Percentiles rank a stretch among this genome's conserved stretches.
phyloP scores from a whole-genome alignment of 2,329 filamentous ascomycete genomes.

The Curvularia verruculosa region DNA sequence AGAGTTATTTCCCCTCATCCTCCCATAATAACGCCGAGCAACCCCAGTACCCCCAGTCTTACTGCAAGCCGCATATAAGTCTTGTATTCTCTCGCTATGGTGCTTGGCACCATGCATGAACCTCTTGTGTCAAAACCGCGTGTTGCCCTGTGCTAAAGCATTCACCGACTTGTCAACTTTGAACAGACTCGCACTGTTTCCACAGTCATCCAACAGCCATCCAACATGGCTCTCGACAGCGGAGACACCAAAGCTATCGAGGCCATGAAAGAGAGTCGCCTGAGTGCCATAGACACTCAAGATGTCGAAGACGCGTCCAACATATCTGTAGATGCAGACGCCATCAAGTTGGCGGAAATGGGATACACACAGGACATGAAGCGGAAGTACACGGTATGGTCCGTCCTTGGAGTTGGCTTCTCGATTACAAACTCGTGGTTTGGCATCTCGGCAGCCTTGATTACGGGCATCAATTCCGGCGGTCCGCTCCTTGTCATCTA shows the following conservation, averaged over 20 bases:
- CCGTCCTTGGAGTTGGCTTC: slow-evolving; percentile 58
- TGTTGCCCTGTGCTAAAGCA: background rate
- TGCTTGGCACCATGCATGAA: slow-evolving; percentile 8
- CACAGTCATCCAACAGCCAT: background rate
- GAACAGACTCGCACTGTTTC: background rate
- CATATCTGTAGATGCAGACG: slow-evolving; percentile 45
- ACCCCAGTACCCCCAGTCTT: background rate
- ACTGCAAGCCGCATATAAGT: slow-evolving; percentile 11
- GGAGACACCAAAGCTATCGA: slow-evolving; percentile 5
- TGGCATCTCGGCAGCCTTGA: slow-evolving; percentile 56
- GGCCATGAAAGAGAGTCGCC: slow-evolving; percentile 22
- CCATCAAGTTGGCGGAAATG: slow-evolving; percentile 55
- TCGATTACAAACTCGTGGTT: slow-evolving; percentile 61
- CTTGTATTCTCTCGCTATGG: slow-evolving; percentile 3
- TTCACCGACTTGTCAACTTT: background rate
- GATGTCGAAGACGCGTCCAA: slow-evolving; percentile 19
- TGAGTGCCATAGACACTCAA: slow-evolving; percentile 10
- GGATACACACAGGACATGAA: slow-evolving; percentile 57
- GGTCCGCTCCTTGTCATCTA: slow-evolving; percentile 58
- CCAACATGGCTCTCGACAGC: background rate
- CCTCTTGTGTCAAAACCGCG: slow-evolving; percentile 6
- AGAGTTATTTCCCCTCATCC: background rate
- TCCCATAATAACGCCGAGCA: slow-evolving; percentile 5
- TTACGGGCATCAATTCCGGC: slow-evolving; percentile 59
- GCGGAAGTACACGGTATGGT: slow-evolving; percentile 58